Conservation (phyloP, 352 stramenopile species). For the Pythium folliculosum region DNA sequence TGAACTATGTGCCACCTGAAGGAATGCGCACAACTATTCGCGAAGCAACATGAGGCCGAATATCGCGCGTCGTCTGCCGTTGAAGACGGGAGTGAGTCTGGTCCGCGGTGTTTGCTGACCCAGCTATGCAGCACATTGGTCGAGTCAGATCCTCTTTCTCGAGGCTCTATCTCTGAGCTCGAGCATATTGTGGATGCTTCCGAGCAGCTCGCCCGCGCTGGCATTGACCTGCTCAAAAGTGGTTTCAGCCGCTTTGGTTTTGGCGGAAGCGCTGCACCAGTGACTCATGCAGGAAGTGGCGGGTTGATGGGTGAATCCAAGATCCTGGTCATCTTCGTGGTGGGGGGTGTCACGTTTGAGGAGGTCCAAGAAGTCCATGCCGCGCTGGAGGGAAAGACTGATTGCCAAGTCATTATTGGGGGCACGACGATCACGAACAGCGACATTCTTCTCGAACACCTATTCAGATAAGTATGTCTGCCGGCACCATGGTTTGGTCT, state of each 20-base stretch:
- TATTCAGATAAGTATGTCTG: conserved; percentile 36
- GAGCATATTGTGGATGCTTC: conserved; percentile 78
- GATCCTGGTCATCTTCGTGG: conserved; percentile 69
- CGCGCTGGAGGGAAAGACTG: conserved; percentile 45
- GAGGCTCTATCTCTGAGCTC: conserved; percentile 36
- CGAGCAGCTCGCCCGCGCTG: conserved; percentile 71
- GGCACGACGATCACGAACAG: conserved; percentile 77
- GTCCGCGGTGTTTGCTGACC: conserved; percentile 40
- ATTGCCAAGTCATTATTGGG: conserved; percentile 68
- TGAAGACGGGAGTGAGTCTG: conserved; percentile 3
- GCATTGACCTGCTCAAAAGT: conserved; percentile 82
- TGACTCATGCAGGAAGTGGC: conserved; percentile 16
- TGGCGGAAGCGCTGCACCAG: conserved; percentile 31
- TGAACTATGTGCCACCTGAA: conserved; percentile 18
- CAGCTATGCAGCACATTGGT: conserved; percentile 51
- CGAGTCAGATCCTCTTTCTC: conserved; percentile 21
- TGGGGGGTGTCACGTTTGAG: conserved; percentile 78
- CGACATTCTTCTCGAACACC: conserved; percentile 58
- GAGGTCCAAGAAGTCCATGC: conserved; percentile 75
- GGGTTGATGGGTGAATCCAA: conserved; percentile 43
- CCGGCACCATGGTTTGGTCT: no score
- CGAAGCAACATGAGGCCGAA: conserved; percentile 36
- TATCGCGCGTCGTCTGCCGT: not conserved
- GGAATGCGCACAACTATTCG: conserved; percentile 70
- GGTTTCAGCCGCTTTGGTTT: conserved; percentile 84